A percentile compares a stretch with the other conserved stretches of the same genome.
These are phyloP conservation scores for Podospora anserina DNA, from an alignment of 495 filamentous ascomycete species.

Conservation along the genomic window DNA sequence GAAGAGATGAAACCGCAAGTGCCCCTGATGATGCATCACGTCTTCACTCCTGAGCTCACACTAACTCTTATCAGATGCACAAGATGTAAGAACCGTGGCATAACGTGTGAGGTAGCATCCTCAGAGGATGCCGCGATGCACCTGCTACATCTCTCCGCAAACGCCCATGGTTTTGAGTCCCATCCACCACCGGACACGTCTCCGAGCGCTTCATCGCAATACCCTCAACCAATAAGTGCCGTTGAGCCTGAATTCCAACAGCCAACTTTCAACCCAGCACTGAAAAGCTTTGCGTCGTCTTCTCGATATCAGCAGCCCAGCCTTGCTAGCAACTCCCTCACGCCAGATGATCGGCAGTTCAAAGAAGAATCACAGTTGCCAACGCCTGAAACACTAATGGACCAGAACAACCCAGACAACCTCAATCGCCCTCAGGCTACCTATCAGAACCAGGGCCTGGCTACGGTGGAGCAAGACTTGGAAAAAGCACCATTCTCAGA, in stretches of 20 bases:
- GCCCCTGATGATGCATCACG: conserved; percentile 3
- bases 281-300: background rate
- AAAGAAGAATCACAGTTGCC: conserved; percentile 30
- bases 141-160: conserved; percentile 37
- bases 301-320: background rate
- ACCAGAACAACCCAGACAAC: conserved; percentile 19
- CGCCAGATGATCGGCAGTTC: conserved; percentile 14
- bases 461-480: conserved; percentile 23
- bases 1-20: conserved; percentile 45
- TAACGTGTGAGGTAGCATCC: conserved; percentile 46
- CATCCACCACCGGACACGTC: background rate
- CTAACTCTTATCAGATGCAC: conserved; percentile 33
- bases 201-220: background rate
- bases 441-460: conserved; percentile 17
- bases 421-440: conserved; percentile 17
- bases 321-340: background rate
- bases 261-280: background rate
- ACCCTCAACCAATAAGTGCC: background rate
- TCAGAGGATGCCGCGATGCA: conserved; percentile 38
- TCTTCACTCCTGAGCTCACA: conserved; percentile 16
- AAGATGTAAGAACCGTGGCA: conserved; percentile 46
- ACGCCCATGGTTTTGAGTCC: conserved; percentile 16
- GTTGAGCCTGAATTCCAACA: conserved; percentile 1
- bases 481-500: conserved; percentile 32
- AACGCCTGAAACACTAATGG: conserved; percentile 30